Evolutionary conservation across 805 yeast species (phyloP).

Genomic region (Lipomyces sp.): DNA sequence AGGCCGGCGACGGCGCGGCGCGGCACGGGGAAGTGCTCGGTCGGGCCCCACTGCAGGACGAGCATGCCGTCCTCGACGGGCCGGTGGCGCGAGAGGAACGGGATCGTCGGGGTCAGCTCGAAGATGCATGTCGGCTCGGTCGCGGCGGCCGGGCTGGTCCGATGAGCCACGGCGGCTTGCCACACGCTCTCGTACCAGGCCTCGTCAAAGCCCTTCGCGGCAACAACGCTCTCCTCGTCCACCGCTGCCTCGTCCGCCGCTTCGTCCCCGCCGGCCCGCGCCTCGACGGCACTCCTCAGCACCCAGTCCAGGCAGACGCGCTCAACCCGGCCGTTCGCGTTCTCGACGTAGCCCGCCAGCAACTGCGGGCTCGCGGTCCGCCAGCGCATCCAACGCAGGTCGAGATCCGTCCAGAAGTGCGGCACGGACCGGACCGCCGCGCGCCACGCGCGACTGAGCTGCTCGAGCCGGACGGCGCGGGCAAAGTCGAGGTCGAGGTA

Average conservation of each 20-base stretch:
- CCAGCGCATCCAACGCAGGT: conserved; percentile 6
- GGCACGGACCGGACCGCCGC: conserved; percentile 8
- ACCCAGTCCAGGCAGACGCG: conserved; percentile 7
- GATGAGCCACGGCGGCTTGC: conserved; percentile 1
- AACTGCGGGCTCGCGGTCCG: background rate
- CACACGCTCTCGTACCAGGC: conserved; percentile 16
- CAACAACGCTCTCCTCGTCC: background rate
- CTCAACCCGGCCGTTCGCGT: conserved; percentile 2
- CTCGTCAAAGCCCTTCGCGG: conserved; percentile 7
- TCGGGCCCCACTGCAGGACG: conserved; percentile 18
- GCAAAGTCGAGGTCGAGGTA: conserved; percentile 10
- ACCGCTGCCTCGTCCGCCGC: background rate
- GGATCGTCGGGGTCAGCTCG: conserved; percentile 12
- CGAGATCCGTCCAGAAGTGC: conserved; percentile 4
- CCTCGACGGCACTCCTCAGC: background rate
- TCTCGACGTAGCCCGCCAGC: conserved; percentile 3
- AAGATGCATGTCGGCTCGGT: conserved; percentile 1
- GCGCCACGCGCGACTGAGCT: conserved; percentile 8
- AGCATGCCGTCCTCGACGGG: conserved; percentile 6
- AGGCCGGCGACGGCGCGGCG: conserved; percentile 3
- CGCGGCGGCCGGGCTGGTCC: background rate
- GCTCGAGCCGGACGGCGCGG: conserved; percentile 8
- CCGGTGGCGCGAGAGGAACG: conserved; percentile 11
- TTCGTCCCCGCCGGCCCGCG: background rate
- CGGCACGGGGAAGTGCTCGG: conserved; percentile 7